Evolutionary conservation across 345 rosid genomes (phyloP).

Genomic region (Eucalyptus marginata): DNA sequence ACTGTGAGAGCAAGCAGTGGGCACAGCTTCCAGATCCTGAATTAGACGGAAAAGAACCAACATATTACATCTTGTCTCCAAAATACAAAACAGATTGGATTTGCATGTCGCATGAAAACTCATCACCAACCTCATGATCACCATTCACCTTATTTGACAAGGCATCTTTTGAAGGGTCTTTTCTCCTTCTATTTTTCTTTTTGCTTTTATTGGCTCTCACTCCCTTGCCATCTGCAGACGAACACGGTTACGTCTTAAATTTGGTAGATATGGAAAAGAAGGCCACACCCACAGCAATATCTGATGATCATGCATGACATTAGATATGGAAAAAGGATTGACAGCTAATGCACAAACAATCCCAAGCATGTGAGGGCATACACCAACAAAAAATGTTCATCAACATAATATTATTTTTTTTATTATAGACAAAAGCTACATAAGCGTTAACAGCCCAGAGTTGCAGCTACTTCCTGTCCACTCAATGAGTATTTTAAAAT

Average conservation of each 20-base stretch:
- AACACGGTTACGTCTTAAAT: background rate
- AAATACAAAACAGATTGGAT: background rate
- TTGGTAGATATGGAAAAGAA: background rate
- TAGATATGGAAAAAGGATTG: background rate
- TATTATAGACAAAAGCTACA: background rate
- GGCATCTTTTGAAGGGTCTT: slow-evolving; percentile 34
- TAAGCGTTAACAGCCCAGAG: background rate
- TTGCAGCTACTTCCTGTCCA: background rate
- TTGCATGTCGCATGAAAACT: background rate
- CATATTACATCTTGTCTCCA: background rate
- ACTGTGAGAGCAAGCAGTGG: slow-evolving; percentile 12
- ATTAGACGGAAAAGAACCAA: background rate
- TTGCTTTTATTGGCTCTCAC: slow-evolving; percentile 41
- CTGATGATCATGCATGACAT: background rate
- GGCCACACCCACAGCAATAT: background rate
- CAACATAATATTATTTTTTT: background rate
- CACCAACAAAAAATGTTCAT: background rate
- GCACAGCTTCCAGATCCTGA: slow-evolving; percentile 31
- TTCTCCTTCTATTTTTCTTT: slow-evolving; percentile 63
- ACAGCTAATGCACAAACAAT: background rate
- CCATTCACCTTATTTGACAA: slow-evolving; percentile 16
- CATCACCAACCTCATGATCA: slow-evolving; percentile 30
- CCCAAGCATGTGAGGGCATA: background rate
- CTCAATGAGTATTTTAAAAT: background rate
- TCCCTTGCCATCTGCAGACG: slow-evolving; percentile 59